Conservation (phyloP, 2,329 filamentous ascomycete species). For the Alternaria atra region DNA sequence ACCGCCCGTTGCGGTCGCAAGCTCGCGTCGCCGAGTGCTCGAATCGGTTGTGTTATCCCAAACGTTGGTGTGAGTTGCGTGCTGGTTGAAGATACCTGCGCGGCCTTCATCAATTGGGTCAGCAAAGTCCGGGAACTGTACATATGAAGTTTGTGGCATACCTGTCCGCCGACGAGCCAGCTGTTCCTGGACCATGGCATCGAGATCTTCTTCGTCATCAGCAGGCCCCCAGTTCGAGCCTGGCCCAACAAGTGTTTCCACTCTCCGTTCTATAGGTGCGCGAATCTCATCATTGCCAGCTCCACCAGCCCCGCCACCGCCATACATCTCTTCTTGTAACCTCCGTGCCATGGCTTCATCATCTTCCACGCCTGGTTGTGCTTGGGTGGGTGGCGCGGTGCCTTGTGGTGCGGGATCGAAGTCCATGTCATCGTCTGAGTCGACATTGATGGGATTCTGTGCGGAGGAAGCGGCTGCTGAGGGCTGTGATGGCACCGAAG, state of each 20-base stretch:
- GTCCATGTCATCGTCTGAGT: conserved; percentile 76
- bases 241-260: conserved; percentile 88
- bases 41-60: conserved; percentile 64
- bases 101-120: conserved; percentile 47
- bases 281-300: conserved; percentile 70
- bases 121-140: conserved; percentile 29
- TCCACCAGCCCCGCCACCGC: conserved; percentile 53
- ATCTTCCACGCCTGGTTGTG: conserved; percentile 69
- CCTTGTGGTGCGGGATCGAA: conserved; percentile 52
- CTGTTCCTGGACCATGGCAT: conserved; percentile 71
- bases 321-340: conserved; percentile 91
- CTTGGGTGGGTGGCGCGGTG: conserved; percentile 30
- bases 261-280: conserved; percentile 89
- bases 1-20: conserved; percentile 70
- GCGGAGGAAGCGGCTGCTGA: conserved; percentile 48
- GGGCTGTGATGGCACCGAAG: conserved; percentile 47
- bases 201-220: conserved; percentile 62
- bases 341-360: conserved; percentile 93
- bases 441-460: conserved; percentile 73
- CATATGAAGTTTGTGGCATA: conserved; percentile 19
- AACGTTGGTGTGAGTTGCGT: conserved; percentile 61
- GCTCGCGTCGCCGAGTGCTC: conserved; percentile 59
- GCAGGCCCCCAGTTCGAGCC: conserved; percentile 61
- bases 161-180: conserved; percentile 60
- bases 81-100: conserved; percentile 77